Evolutionary conservation across 2,329 filamentous ascomycete genomes (phyloP), one percentile per base, ranked within the genome.

Genomic region (Apiospora koreana): DNA sequence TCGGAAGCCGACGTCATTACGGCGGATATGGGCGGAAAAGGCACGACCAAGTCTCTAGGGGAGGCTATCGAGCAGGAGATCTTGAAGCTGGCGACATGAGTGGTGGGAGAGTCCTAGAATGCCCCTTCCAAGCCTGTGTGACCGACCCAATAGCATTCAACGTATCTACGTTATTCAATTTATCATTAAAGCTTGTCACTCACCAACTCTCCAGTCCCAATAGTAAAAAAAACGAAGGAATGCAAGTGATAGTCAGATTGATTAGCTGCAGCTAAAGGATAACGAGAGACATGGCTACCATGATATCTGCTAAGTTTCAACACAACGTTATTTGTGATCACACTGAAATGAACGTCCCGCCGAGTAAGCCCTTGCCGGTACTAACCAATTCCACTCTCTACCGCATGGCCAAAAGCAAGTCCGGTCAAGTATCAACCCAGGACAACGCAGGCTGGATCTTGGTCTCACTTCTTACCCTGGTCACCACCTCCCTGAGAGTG

Each of bases 41-140:
- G 85, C 2, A 85, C 82, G 2, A 92, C 90, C 0, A 83, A 86
- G 74, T 85, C 86, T 69, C 86, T 92, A 23, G 91, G 89, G 1
- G 84, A 87, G 42, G 89, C 88, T 1, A 76, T 81, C 50, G 78
- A 80, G 74, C 71, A 68, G 10, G 79, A 80, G 69, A 78, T 81
- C 38, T 54, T 71, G 46, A 58, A 41, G 2, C 2, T 67, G 23
- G 64, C 54, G 0, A 3, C 54, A 9, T 38, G 16, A 31, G 50
- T 35, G 43, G 21, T 45, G 41, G 41, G 41, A 9, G 41, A 35
- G 35, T 35, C 35, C 35, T 16, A 43, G 2, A 43, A 43, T 16
- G 41, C 41, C 41, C 14, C n/a, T n/a, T n/a, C n/a, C n/a, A n/a
- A n/a, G n/a, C n/a, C n/a, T n/a, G n/a, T n/a, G n/a, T n/a, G n/a